Evolutionary conservation across 1,284 basidiomycete genomes (phyloP), one percentile per base, ranked within the genome.

Genomic region (Cryptococcus neoformans): DNA sequence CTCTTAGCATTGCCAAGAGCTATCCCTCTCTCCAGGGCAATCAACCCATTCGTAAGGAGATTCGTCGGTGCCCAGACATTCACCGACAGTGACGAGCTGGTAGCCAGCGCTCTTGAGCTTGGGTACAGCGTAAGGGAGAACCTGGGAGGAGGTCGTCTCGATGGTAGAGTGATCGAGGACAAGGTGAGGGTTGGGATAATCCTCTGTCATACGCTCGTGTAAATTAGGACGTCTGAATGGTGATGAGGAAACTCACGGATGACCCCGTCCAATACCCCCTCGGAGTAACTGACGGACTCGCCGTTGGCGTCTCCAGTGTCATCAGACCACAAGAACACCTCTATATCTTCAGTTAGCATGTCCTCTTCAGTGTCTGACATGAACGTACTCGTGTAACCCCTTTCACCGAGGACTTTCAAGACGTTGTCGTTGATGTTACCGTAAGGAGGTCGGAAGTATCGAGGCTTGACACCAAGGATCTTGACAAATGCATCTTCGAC

Each of bases 361-460:
- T 35, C 8, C 6, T 5, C 21, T 9, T 47, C 17, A 12, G 7
- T 21, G 17, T 8, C 16, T 17, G n/a, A 35, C 7, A 16, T 16
- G 16, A 16, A 68, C 67, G 54, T 51, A 68, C 70, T 77, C 60
- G 69, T 73, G 69, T 79, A 79, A 0, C 76, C 76, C 36, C 83
- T 78, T 38, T 74, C 59, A 28, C 57, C 59, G 41, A 83, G 77
- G 6, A 80, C 81, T 41, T 79, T 66, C 16, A 80, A 73, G 5
- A 83, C 82, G 5, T 76, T 67, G 62, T 83, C 71, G 65, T 84
- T 83, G 72, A 81, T 81, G 57, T 69, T 75, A 8, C 83, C 83
- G 69, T 80, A 85, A 5, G 78, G 78, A 2, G 73, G 72, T 42
- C 74, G 66, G 70, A 75, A 77, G 70, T 83, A 82, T 1, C 79